Evolutionary conservation across 73 alveolate genomes (phyloP).

Genomic region (Blepharisma stoltei): DNA sequence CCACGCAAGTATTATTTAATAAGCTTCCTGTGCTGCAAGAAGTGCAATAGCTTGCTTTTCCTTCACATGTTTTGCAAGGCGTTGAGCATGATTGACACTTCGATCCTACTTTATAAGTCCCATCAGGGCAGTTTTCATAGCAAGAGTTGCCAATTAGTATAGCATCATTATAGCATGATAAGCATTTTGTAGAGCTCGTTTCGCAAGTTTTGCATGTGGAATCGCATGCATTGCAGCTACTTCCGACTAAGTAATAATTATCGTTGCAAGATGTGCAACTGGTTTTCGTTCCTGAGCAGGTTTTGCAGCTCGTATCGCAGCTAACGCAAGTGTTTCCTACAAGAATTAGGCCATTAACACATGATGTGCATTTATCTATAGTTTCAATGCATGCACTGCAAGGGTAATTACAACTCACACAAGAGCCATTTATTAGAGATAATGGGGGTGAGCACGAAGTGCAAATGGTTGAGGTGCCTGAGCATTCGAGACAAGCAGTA

Average conservation of each 20-base stretch:
- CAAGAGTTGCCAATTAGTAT: background rate
- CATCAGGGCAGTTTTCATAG: background rate
- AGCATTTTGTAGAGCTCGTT: background rate
- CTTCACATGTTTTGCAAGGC: background rate
- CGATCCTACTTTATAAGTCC: background rate
- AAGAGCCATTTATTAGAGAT: background rate
- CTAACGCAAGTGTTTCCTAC: background rate
- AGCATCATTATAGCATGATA: too few species aligned
- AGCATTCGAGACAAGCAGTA: background rate
- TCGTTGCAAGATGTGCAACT: background rate
- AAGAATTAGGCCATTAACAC: background rate
- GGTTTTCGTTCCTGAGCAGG: background rate
- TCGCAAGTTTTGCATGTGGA: slow-evolving; percentile 15
- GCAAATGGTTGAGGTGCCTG: background rate
- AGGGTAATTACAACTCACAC: background rate
- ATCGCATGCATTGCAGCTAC: background rate
- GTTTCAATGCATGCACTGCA: background rate
- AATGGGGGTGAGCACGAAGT: background rate
- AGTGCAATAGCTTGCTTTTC: background rate
- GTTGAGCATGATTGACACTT: background rate
- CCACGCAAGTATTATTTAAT: background rate
- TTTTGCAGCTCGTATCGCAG: background rate
- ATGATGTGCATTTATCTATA: background rate
- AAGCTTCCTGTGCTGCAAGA: background rate
- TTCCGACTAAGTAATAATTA: background rate